Conservation (phyloP, 257 asterid genomes). For the Solanum tarapatanum region DNA sequence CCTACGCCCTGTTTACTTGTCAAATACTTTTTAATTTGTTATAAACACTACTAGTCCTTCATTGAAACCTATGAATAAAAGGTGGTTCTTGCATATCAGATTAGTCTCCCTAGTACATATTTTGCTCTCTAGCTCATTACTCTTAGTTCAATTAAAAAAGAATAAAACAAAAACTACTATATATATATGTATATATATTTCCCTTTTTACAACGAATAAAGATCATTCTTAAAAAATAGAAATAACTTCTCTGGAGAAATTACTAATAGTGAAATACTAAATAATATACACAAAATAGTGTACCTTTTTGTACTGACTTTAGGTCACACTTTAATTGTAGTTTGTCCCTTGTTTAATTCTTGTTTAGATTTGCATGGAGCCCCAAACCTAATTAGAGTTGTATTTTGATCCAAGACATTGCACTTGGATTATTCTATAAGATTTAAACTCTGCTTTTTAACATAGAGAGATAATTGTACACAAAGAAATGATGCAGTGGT, state of each 20-base stretch:
- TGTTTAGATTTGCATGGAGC: constrained; percentile 43
- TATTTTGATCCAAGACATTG: not conserved
- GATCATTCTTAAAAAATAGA: not conserved
- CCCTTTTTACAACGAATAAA: not conserved
- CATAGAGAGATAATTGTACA: not conserved
- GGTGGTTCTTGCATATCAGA: not conserved
- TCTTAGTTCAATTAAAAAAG: too few species aligned
- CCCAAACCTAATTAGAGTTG: constrained; percentile 38
- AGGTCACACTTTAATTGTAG: not conserved
- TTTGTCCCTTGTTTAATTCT: constrained; percentile 1
- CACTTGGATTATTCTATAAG: not conserved
- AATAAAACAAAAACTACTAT: too few species aligned
- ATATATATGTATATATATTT: too few species aligned
- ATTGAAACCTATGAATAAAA: not conserved
- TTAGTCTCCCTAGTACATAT: too few species aligned
- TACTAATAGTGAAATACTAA: not conserved
- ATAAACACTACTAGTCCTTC: not conserved
- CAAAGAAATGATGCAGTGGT: too few species aligned
- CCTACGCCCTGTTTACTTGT: rapidly evolving
- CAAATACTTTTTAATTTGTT: not conserved
- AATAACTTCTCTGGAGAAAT: not conserved
- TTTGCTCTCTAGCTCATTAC: too few species aligned
- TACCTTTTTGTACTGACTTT: constrained; percentile 11
- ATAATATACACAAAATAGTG: not conserved
- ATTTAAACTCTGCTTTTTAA: not conserved